Percentiles rank a stretch among this genome's conserved stretches.
Conservation (phyloP, 2,329 filamentous ascomycete species). For the Triangularia setosa region DNA sequence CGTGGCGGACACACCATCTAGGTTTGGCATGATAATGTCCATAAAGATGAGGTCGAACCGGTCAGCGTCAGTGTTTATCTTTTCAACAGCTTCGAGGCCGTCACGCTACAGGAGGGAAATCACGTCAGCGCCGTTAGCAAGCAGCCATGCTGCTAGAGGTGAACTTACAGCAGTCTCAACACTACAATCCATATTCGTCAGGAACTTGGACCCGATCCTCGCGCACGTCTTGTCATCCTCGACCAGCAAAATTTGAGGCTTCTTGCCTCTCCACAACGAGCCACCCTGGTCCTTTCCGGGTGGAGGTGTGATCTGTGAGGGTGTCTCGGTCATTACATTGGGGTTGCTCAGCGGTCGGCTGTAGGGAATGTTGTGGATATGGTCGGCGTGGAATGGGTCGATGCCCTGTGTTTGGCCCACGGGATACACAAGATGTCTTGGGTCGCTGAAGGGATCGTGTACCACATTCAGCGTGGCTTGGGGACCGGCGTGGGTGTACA, state of each 20-base stretch:
- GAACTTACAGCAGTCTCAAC: conserved; percentile 63
- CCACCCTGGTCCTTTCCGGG: conserved; percentile 34
- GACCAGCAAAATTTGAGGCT: conserved; percentile 82
- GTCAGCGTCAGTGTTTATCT: conserved; percentile 56
- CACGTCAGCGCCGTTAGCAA: not conserved
- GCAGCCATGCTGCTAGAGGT: not conserved
- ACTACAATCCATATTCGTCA: conserved; percentile 61
- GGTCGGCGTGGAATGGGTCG: conserved; percentile 89
- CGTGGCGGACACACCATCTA: conserved; percentile 92
- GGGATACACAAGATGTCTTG: conserved; percentile 75
- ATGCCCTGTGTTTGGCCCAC: conserved; percentile 89
- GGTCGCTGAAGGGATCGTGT: conserved; percentile 52
- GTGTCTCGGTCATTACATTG: conserved; percentile 38
- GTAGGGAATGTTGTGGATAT: conserved; percentile 92
- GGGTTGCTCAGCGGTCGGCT: conserved; percentile 64
- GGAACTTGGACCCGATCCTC: conserved; percentile 64
- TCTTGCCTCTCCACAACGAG: conserved; percentile 55
- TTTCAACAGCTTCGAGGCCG: conserved; percentile 86
- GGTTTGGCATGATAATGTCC: conserved; percentile 96
- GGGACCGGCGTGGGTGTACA: conserved; percentile 43
- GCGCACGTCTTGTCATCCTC: conserved; percentile 72
- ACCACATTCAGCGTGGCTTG: conserved; percentile 37
- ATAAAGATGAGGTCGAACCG: conserved; percentile 71
- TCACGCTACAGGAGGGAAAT: conserved; percentile 55
- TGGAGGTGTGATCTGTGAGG: conserved; percentile 37